phyloP scores from a whole-genome alignment of 2,329 filamentous ascomycete species.

The Colletotrichum brevisporum region DNA sequence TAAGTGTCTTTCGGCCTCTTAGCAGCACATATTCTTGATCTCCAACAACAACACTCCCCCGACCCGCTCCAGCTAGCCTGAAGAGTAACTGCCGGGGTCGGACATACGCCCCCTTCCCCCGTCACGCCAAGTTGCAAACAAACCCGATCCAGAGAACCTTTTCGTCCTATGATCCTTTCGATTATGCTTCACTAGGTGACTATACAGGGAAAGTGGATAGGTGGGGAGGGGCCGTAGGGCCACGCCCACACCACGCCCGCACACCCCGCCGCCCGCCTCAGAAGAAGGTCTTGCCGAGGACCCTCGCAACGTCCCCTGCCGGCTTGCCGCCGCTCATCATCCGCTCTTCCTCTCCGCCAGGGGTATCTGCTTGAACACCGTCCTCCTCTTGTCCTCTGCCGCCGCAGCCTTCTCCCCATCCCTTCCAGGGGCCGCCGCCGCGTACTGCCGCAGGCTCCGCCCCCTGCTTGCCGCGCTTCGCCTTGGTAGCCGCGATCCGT shows the following conservation, averaged over 20 bases:
- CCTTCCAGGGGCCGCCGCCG: slow-evolving; percentile 17
- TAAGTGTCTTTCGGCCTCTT: slow-evolving; percentile 10
- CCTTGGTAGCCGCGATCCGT: slow-evolving; percentile 78
- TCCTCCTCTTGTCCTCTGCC: slow-evolving; percentile 49
- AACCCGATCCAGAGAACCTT: slow-evolving; percentile 21
- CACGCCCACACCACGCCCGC: background rate
- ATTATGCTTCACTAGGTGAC: slow-evolving; percentile 18
- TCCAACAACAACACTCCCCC: background rate
- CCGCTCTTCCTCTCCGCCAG: slow-evolving; percentile 66
- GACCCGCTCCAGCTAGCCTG: background rate
- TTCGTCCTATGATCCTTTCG: slow-evolving; percentile 27
- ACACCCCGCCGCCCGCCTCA: slow-evolving; percentile 47
- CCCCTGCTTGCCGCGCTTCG: slow-evolving; percentile 58
- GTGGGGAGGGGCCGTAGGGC: background rate
- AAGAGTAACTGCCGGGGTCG: background rate
- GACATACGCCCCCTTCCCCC: background rate
- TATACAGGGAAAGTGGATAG: background rate
- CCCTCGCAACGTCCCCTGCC: slow-evolving; percentile 70
- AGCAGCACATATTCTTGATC: background rate
- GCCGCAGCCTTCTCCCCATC: slow-evolving; percentile 21
- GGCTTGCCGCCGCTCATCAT: slow-evolving; percentile 62
- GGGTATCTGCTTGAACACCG: slow-evolving; percentile 77
- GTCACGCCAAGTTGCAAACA: background rate
- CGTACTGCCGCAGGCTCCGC: slow-evolving; percentile 42
- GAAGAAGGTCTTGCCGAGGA: slow-evolving; percentile 77